Evolutionary conservation across 2,329 filamentous ascomycete species (phyloP).

Genomic region (Botryosphaeria dothidea): DNA sequence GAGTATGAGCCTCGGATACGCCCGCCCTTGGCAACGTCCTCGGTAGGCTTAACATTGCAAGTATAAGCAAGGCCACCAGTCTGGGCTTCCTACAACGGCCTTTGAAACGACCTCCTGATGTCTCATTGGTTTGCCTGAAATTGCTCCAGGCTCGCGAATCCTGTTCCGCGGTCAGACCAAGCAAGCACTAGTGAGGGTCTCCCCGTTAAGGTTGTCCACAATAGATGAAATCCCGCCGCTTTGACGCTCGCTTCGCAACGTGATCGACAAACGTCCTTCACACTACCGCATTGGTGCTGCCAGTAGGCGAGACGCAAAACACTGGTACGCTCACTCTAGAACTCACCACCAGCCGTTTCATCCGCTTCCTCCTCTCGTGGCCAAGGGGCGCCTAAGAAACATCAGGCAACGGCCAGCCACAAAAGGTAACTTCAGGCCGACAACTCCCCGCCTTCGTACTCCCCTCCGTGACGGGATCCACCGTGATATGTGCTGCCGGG

Average conservation of each 20-base stretch:
- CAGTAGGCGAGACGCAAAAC: slow-evolving; percentile 4
- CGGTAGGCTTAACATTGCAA: background rate
- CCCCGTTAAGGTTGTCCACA: background rate
- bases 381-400: background rate
- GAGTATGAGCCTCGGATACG: slow-evolving; percentile 7
- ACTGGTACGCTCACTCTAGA: background rate
- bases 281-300: background rate
- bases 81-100: background rate
- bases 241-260: background rate
- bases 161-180: background rate
- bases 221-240: background rate
- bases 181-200: background rate
- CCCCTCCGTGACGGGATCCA: background rate
- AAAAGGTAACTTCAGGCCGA: background rate
- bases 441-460: background rate
- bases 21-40: slow-evolving; percentile 11
- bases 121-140: background rate
- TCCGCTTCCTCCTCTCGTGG: background rate
- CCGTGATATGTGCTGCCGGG: background rate
- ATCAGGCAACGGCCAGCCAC: background rate
- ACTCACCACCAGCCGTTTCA: background rate
- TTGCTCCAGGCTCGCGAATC: background rate
- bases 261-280: background rate
- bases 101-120: background rate
- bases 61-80: background rate